Conservation (phyloP, 1,284 basidiomycete genomes). For the Trichosporon faecale region DNA sequence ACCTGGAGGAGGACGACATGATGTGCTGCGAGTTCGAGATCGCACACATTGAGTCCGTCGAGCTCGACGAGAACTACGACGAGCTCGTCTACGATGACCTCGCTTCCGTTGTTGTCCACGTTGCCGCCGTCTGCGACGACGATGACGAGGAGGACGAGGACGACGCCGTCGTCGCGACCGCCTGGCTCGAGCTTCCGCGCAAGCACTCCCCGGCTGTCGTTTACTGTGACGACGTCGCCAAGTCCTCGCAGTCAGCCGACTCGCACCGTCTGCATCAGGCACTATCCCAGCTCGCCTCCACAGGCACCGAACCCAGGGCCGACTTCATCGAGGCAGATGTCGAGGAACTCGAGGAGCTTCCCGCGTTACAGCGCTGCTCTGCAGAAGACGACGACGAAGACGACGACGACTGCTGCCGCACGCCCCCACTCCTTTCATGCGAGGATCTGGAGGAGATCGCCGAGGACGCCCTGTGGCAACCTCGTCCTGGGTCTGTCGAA, state of each 20-base stretch:
- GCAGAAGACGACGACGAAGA: conserved; percentile 22
- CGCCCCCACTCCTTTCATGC: conserved; percentile 29
- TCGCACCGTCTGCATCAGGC: background rate
- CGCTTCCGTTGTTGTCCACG: conserved; percentile 12
- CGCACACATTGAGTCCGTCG: conserved; percentile 6
- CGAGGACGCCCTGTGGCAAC: background rate
- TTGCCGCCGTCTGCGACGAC: conserved; percentile 13
- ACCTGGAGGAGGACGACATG: conserved; percentile 28
- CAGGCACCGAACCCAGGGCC: background rate
- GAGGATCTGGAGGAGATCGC: conserved; percentile 20
- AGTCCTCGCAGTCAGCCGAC: background rate
- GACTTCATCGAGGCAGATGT: conserved; percentile 12
- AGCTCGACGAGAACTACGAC: conserved; percentile 20
- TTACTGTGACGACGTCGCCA: background rate
- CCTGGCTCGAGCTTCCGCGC: conserved; percentile 12
- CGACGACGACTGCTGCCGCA: conserved; percentile 20
- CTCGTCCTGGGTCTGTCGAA: background rate
- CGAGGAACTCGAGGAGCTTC: conserved; percentile 12
- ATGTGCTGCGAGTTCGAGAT: background rate
- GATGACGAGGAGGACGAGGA: conserved; percentile 23
- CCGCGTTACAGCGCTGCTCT: conserved; percentile 10
- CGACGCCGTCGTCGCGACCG: conserved; percentile 11
- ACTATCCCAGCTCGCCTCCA: background rate
- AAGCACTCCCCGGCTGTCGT: background rate
- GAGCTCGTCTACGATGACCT: conserved; percentile 19